Percentiles rank a stretch among this genome's conserved stretches.
These are phyloP conservation scores for Globisporangium emineosum DNA, from an alignment of 352 stramenopile species.

Conservation along the genomic window DNA sequence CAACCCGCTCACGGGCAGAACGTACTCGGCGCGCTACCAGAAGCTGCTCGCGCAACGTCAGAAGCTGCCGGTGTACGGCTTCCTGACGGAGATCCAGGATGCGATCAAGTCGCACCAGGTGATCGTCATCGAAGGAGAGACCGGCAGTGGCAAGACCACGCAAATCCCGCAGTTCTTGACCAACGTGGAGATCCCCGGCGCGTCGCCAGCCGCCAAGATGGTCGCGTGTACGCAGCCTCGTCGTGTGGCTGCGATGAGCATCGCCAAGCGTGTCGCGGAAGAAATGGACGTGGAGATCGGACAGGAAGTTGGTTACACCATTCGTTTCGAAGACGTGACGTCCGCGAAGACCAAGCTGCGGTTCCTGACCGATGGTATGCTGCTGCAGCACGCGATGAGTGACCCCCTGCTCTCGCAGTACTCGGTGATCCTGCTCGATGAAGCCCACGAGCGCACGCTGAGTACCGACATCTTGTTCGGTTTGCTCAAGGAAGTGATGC, in stretches of 20 bases:
- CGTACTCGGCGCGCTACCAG: slow-evolving; percentile 92
- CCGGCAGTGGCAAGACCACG: slow-evolving; percentile 96
- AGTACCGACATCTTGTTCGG: slow-evolving; percentile 98
- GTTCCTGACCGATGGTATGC: slow-evolving; percentile 91
- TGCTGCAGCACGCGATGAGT: slow-evolving; percentile 96
- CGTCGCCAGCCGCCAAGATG: slow-evolving; percentile 61
- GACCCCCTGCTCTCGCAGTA: slow-evolving; percentile 96
- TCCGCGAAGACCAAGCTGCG: slow-evolving; percentile 77
- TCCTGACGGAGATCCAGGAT: slow-evolving; percentile 95
- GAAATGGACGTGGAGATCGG: slow-evolving; percentile 98
- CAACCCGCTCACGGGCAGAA: slow-evolving; percentile 91
- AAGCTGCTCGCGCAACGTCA: slow-evolving; percentile 92
- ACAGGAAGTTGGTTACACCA: slow-evolving; percentile 98
- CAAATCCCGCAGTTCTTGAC: slow-evolving; percentile 95
- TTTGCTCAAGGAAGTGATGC: slow-evolving; percentile 96
- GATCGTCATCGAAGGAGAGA: slow-evolving; percentile 98
- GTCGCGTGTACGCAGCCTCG: slow-evolving; percentile 97
- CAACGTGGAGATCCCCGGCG: slow-evolving; percentile 68
- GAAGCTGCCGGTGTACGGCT: slow-evolving; percentile 97
- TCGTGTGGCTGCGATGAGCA: slow-evolving; percentile 97
- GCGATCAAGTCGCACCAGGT: slow-evolving; percentile 94
- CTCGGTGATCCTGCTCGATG: slow-evolving; percentile 96
- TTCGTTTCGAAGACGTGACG: slow-evolving; percentile 98
- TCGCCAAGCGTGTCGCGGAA: slow-evolving; percentile 97
- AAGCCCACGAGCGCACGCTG: slow-evolving; percentile 97